phyloP scores from a whole-genome alignment of 148 eudicot genomes.

The Chenopodium formosanum region DNA sequence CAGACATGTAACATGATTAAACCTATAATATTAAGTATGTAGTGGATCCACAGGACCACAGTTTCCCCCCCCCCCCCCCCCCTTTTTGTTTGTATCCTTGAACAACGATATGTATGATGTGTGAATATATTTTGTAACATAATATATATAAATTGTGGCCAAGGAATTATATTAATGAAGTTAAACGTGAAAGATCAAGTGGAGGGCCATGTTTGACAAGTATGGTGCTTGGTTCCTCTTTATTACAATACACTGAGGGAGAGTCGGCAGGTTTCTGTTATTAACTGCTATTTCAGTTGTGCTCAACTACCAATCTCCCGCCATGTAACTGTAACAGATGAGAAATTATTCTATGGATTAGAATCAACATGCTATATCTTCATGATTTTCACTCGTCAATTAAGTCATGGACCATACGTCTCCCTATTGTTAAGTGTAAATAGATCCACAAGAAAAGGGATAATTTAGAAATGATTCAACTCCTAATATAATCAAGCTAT shows the following conservation, averaged over 20 bases:
- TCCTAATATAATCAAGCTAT: too few relatives aligned
- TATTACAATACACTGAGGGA: background rate
- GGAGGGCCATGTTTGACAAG: constrained; percentile 18
- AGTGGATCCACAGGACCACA: constrained; percentile 2
- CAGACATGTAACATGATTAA: background rate
- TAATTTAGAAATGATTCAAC: too few relatives aligned
- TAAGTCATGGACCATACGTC: too few relatives aligned
- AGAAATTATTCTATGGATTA: background rate
- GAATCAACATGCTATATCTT: background rate
- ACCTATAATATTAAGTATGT: background rate
- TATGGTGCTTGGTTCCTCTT: constrained; percentile 21
- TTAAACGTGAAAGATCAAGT: background rate
- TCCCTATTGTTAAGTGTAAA: too few relatives aligned
- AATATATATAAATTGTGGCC: too few relatives aligned
- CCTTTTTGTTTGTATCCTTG: background rate
- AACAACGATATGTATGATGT: too few relatives aligned
- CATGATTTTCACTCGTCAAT: background rate
- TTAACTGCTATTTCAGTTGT: constrained; percentile 20
- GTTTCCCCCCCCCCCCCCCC: too few relatives aligned
- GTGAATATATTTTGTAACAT: too few relatives aligned
- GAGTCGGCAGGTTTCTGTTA: constrained; percentile 6
- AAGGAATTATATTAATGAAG: too few relatives aligned
- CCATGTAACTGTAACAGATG: background rate
- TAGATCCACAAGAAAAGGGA: too few relatives aligned
- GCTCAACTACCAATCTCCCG: constrained; percentile 17